Conservation (phyloP, 192 early-diverging fungal species). For the Coemansia sp. region DNA sequence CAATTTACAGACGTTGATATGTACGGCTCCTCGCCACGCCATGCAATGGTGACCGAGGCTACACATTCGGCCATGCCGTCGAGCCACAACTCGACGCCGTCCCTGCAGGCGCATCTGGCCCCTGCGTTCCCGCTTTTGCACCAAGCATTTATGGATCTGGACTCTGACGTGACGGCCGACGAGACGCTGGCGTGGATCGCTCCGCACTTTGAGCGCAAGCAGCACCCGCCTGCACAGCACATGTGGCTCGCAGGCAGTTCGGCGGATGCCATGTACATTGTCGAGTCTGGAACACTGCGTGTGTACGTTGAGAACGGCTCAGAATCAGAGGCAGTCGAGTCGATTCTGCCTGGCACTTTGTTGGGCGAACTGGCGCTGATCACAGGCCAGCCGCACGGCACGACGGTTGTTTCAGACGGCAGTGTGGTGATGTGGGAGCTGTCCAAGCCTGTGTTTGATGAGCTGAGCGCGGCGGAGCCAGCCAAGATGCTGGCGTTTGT, state of each 20-base stretch:
- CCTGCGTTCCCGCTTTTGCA: constrained; percentile 58
- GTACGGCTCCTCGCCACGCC: constrained; percentile 42
- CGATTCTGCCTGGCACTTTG: constrained; percentile 87
- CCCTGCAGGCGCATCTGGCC: constrained; percentile 15
- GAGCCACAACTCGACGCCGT: constrained; percentile 7
- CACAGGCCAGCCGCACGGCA: constrained; percentile 55
- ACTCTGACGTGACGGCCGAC: constrained; percentile 45
- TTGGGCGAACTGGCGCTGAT: constrained; percentile 87
- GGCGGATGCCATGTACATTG: constrained; percentile 66
- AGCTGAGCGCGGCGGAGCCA: constrained; percentile 69
- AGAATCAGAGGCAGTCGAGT: constrained; percentile 61
- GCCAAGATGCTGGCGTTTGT: constrained; percentile 74
- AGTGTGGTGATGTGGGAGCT: constrained; percentile 77
- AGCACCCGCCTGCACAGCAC: constrained; percentile 55
- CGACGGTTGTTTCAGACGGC: constrained; percentile 63
- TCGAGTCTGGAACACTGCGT: constrained; percentile 75
- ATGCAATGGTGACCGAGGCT: constrained; percentile 44
- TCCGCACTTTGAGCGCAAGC: constrained; percentile 65
- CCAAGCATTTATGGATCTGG: constrained; percentile 67
- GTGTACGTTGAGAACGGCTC: constrained; percentile 52
- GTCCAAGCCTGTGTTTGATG: constrained; percentile 63
- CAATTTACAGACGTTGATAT: constrained; percentile 28
- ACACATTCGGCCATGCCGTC: constrained; percentile 42
- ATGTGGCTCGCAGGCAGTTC: constrained; percentile 69
- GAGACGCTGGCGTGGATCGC: constrained; percentile 62